These are phyloP conservation scores for Phialocephala subalpina DNA, from an alignment of 2,329 filamentous ascomycete species.

Conservation along the genomic window DNA sequence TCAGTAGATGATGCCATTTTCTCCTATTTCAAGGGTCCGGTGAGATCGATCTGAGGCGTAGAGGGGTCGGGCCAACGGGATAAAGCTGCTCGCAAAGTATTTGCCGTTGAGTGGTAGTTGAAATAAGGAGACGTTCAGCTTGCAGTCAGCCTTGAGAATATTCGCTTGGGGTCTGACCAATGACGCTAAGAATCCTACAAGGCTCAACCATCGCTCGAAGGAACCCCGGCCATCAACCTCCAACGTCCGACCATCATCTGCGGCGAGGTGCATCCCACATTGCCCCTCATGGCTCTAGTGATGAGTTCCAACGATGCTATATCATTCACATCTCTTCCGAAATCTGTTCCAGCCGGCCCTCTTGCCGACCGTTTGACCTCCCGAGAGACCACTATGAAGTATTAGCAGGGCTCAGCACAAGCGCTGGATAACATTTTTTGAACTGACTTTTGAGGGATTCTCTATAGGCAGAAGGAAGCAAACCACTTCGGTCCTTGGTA, in stretches of 20 bases:
- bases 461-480: constrained; percentile 35
- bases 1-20: constrained; percentile 3
- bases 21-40: background rate
- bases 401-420: constrained; percentile 25
- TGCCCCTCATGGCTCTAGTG: constrained; percentile 13
- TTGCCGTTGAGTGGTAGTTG: background rate
- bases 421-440: constrained; percentile 30
- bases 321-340: constrained; percentile 25
- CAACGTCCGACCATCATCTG: constrained; percentile 14
- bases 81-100: background rate
- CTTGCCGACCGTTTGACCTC: constrained; percentile 31
- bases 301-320: constrained; percentile 21
- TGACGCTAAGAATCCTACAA: constrained; percentile 16
- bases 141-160: constrained; percentile 20
- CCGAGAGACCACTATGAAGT: constrained; percentile 27
- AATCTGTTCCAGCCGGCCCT: constrained; percentile 36
- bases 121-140: background rate
- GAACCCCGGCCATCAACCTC: constrained; percentile 1
- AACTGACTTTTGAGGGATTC: constrained; percentile 32
- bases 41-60: constrained; percentile 11
- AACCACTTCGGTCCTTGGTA: constrained; percentile 27
- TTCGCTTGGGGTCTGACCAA: constrained; percentile 9
- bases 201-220: constrained; percentile 18
- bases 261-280: constrained; percentile 26
- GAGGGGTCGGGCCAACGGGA: background rate